Conservation (phyloP, 345 rosid genomes). For the Dipteronia dyeriana region DNA sequence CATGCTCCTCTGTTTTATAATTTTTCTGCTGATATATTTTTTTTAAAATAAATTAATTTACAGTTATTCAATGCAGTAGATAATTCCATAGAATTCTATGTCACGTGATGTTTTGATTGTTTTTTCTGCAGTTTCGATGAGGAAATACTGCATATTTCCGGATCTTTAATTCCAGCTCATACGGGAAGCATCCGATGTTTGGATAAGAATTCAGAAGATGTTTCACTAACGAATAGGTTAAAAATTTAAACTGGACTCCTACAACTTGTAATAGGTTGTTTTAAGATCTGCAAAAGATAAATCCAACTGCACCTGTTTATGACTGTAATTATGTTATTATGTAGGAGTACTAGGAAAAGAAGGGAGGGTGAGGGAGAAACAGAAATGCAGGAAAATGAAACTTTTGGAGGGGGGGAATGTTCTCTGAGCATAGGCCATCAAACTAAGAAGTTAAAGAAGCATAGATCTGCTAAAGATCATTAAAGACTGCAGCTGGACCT, state of each 20-base stretch:
- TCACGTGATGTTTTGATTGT: slow-evolving; percentile 14
- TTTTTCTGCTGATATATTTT: neutral
- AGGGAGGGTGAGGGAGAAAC: slow-evolving; percentile 33
- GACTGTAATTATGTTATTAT: slow-evolving; percentile 3
- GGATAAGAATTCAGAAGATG: slow-evolving; percentile 43
- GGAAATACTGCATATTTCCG: slow-evolving; percentile 69
- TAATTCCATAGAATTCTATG: neutral
- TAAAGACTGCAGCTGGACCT: slow-evolving; percentile 12
- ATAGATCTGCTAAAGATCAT: slow-evolving; percentile 24
- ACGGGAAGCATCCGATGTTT: slow-evolving; percentile 70
- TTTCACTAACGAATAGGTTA: slow-evolving; percentile 41
- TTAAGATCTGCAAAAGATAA: slow-evolving; percentile 2
- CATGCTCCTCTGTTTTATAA: neutral
- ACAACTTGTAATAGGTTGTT: neutral
- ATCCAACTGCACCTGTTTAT: neutral
- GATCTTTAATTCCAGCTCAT: slow-evolving; percentile 55
- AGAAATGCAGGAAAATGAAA: slow-evolving; percentile 23
- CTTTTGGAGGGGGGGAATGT: slow-evolving; percentile 10
- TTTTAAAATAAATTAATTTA: neutral
- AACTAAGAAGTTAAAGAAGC: slow-evolving; percentile 43
- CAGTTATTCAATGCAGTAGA: neutral
- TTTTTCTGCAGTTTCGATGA: slow-evolving; percentile 64
- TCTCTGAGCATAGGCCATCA: slow-evolving; percentile 14
- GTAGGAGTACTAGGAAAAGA: slow-evolving; percentile 42
- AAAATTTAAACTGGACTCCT: slow-evolving; percentile 6